Conservation (phyloP, 768 basidiomycete species). For the Albatrellus ellisii region DNA sequence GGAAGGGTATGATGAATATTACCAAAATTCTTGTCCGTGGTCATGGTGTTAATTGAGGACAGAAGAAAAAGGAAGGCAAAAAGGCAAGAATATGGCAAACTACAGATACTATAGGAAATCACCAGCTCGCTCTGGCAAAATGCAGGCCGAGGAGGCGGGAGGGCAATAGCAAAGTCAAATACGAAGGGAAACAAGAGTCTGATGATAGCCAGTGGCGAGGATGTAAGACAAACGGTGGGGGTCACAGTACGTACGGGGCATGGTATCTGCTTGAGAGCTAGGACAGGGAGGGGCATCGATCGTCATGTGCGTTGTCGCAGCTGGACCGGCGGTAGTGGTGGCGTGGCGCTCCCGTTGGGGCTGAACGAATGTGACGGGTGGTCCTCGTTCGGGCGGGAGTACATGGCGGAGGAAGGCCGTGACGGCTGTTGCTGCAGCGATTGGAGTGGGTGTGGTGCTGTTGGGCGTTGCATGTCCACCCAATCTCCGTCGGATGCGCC, state of each 20-base stretch:
- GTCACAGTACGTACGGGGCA: neutral
- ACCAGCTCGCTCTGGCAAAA: neutral
- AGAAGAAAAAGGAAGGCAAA: neutral
- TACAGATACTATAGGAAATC: conserved; percentile 1
- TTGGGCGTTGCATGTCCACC: conserved; percentile 7
- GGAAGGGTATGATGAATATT: conserved; percentile 15
- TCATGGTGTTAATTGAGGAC: conserved; percentile 2
- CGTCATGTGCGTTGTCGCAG: conserved; percentile 13
- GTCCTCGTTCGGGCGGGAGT: conserved; percentile 9
- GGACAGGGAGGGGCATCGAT: neutral
- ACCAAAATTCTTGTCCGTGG: conserved; percentile 5
- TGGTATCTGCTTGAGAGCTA: neutral
- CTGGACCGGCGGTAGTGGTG: conserved; percentile 8
- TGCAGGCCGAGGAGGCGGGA: neutral
- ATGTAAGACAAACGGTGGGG: neutral
- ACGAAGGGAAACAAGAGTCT: neutral
- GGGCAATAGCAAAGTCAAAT: neutral
- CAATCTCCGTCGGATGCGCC: conserved; percentile 9
- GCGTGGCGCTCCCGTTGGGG: conserved; percentile 1
- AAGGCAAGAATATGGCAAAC: neutral
- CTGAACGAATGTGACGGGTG: conserved; percentile 5
- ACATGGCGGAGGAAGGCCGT: conserved; percentile 9
- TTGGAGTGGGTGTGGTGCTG: too few species aligned
- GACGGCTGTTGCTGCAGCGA: conserved; percentile 1
- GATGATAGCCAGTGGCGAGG: neutral